Percentiles rank a stretch among this genome's conserved stretches.
Conservation (phyloP, 305 asterid genomes). For the Lippia alba region DNA sequence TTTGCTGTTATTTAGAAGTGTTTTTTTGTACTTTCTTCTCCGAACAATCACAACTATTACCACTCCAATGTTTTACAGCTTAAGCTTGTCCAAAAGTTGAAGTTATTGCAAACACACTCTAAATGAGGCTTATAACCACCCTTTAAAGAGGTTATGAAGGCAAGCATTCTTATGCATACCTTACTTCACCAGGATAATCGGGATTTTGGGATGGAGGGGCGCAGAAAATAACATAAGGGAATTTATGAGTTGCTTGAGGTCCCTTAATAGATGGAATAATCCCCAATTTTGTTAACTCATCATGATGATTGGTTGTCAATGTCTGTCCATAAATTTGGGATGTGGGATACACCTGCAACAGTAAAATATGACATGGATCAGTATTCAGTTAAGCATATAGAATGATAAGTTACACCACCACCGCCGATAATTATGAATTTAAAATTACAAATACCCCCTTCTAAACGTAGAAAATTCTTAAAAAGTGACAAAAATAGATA, state of each 20-base stretch:
- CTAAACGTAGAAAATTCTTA: not conserved
- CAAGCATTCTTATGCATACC: constrained; percentile 40
- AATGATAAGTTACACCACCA: not conserved
- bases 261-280: constrained; percentile 54
- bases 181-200: constrained; percentile 67
- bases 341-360: constrained; percentile 58
- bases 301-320: constrained; percentile 57
- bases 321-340: constrained; percentile 65
- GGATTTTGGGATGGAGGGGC: constrained; percentile 62
- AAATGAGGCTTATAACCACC: too few relatives aligned
- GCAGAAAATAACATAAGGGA: constrained; percentile 68
- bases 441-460: not conserved
- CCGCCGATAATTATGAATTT: not conserved
- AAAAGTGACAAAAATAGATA: too few relatives aligned
- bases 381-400: not conserved
- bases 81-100: too few relatives aligned
- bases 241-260: constrained; percentile 39
- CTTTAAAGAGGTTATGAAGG: too few relatives aligned
- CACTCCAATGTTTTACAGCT: too few relatives aligned
- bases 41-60: too few relatives aligned
- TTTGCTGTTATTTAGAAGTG: too few relatives aligned
- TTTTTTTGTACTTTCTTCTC: too few relatives aligned
- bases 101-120: too few relatives aligned
- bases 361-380: constrained; percentile 13
- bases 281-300: constrained; percentile 58